Evolutionary conservation across 495 filamentous ascomycete genomes (phyloP), one percentile per base, ranked within the genome.

Genomic region (Trichoderma orchidacearum): DNA sequence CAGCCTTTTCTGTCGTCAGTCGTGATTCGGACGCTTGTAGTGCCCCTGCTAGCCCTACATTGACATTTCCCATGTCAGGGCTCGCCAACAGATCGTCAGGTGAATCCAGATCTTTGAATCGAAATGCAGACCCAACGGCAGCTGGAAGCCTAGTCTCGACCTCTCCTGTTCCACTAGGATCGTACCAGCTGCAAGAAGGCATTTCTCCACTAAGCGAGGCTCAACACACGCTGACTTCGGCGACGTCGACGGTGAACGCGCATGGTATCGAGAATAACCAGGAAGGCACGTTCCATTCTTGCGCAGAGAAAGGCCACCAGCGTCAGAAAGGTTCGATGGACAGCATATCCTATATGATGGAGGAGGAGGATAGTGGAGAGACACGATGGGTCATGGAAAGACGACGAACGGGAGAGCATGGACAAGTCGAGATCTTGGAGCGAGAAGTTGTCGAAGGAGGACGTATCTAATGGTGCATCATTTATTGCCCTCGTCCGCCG

Each of bases 351-450:
- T 84, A 84, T 59, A 66, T 67, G 21, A 48, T 48, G 41, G 72
- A 74, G 55, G 76, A 72, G 54, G 73, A 75, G 29, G 72, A 75
- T 15, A 67, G 67, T 21, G 74, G 73, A 23, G 75, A 75, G 55
- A 72, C 64, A 5, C 68, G 75, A 52, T 83, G 81, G 81, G 71
- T 81, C 3, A 65, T 82, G 38, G 80, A 83, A 65, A 70, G 78
- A 53, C 68, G 79, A 30, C 68, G 79, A 51, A 78, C 75, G 5
- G 67, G 63, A 3, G 78, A 81, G 60, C 72, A 65, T 51, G 80
- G 79, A 2, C 77, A 77, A 61, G 66, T 78, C 28, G 75, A 80
- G 63, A 63, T 68, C 53, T 34, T 70, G 11, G 65, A 63, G 32
- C 58, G 69, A 29, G 69, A 69, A 50, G 64, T 70, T 7, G 60